Evolutionary conservation across 192 early-diverging fungal species (phyloP).

Genomic region (Coemansia sp.): DNA sequence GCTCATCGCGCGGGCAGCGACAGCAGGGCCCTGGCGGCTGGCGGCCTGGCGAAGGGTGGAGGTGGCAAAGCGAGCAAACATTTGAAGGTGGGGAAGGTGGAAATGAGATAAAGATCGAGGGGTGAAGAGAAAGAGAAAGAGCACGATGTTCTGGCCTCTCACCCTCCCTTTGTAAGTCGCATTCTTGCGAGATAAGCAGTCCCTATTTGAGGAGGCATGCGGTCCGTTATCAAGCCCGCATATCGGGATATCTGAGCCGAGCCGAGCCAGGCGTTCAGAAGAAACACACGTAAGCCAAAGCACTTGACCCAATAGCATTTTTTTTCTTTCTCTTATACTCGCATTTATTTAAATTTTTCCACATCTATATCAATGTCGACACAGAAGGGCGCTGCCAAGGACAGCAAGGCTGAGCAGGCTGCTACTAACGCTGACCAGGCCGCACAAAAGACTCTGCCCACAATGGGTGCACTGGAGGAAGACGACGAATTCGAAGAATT

Average conservation of each 20-base stretch:
- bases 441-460: slow-evolving; percentile 45
- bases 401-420: slow-evolving; percentile 19
- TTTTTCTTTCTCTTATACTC: background rate
- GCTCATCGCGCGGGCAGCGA: slow-evolving; percentile 34
- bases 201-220: background rate
- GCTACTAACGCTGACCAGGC: slow-evolving; percentile 8
- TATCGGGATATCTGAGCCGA: slow-evolving; percentile 2
- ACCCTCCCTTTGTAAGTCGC: no score
- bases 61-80: slow-evolving; percentile 49
- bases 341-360: background rate
- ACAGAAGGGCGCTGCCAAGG: slow-evolving; percentile 15
- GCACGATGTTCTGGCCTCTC: no score
- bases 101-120: background rate
- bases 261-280: background rate
- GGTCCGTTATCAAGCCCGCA: background rate
- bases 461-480: slow-evolving; percentile 75
- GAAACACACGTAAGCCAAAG: no score
- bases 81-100: slow-evolving; percentile 10
- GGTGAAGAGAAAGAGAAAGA: background rate
- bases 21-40: slow-evolving; percentile 46
- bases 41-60: slow-evolving; percentile 46
- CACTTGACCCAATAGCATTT: no score
- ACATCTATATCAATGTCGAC: slow-evolving; percentile 23
- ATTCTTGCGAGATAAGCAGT: background rate
- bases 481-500: slow-evolving; percentile 98